Evolutionary conservation across 768 basidiomycete species (phyloP), one percentile per base, ranked within the genome.

Genomic region (Paxillus rubicundulus): DNA sequence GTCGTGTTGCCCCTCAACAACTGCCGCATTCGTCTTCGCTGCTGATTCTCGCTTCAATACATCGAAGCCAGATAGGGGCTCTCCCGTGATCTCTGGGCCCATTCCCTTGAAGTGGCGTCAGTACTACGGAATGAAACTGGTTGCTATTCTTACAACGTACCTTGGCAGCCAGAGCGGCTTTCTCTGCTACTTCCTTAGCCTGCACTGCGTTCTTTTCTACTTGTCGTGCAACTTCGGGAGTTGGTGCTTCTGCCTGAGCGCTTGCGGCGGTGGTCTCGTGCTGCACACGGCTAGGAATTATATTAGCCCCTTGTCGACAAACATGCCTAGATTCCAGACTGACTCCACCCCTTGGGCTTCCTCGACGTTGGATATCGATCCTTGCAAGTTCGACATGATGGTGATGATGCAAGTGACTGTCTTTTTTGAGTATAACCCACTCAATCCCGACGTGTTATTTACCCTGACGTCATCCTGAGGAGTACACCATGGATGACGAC

Each of bases 201-300:
- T 73, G 66, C 28, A 74, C 70, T 0, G 78, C 81, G 52, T 81
- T 81, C 47, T 63, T 63, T 52, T 77, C 76, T 8, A 84, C 72
- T 59, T 82, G 64, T 12, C 65, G 68, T 2, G 79, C 76, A 10
- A 73, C 66, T 24, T 55, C 38, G 17, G 67, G 21, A 42, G 69
- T 79, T 7, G 77, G 73, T 2, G 82, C 81, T 37, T 82, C 67
- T 2, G 74, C 69, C 41, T 77, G 76, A 9, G 81, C 78, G 43
- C 74, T 66, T 1, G 77, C 80, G 9, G 82, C 84, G n/a, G 80
- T 78, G 3, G 83, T 84, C 59, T 78, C 75, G 50, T 70, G 65
- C 57, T 73, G 67, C 18, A 72, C 66, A 50, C 56, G 66, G 21
- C 74, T 74, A 20, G 16, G 16, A 40, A 16, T 2, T 18, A 14